These are phyloP conservation scores for Cupressus sempervirens DNA, from an alignment of 75 land plant genomes.

Conservation along the genomic window DNA sequence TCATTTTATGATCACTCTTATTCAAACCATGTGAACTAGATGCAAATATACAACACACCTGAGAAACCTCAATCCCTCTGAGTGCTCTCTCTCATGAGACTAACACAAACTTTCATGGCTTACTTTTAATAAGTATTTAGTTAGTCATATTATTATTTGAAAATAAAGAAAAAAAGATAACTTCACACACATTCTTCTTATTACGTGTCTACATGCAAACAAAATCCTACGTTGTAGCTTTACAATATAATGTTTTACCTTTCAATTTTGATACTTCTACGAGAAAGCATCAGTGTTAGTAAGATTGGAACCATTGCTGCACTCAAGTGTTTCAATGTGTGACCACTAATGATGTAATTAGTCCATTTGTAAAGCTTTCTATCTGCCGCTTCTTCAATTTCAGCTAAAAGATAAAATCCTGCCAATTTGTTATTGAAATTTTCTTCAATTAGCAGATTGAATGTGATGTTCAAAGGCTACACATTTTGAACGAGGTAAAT, in stretches of 20 bases:
- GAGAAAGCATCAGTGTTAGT: constrained; percentile 40
- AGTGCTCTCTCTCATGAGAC: neutral
- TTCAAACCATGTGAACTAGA: neutral
- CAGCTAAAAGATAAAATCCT: constrained; percentile 47
- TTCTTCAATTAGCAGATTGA: neutral
- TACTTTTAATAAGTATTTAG: neutral
- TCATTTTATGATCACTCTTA: neutral
- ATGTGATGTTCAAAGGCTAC: neutral
- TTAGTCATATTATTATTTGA: neutral
- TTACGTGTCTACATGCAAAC: neutral
- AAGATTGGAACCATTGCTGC: constrained; percentile 54
- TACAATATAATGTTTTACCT: constrained; percentile 18
- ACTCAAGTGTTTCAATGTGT: constrained; percentile 46
- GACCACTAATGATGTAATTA: constrained; percentile 41
- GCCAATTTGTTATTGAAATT: constrained; percentile 8
- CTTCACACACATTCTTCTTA: neutral
- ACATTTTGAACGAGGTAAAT: neutral
- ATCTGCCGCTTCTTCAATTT: constrained; percentile 41
- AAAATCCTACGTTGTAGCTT: neutral
- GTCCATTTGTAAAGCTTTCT: constrained; percentile 37
- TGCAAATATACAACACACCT: neutral
- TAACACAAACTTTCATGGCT: neutral
- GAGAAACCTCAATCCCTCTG: neutral
- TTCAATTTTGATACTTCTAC: constrained; percentile 34
- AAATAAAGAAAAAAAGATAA: neutral